Percentiles rank a stretch among this genome's conserved stretches.
Conservation (phyloP, 2,329 filamentous ascomycete genomes). For the Pestalotiopsis sp. region DNA sequence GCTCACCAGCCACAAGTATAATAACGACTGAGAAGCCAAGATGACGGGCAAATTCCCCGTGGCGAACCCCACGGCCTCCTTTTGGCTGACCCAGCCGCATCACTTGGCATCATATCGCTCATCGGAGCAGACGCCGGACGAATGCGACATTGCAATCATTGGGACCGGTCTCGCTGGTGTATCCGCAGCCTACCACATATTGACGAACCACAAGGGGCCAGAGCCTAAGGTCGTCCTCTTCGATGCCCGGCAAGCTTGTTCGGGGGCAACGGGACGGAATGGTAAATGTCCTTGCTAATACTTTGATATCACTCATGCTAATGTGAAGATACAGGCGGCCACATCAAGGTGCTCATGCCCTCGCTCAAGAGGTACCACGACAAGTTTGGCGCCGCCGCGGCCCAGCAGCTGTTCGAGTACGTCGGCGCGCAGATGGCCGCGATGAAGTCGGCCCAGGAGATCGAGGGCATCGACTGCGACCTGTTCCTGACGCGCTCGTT, state of each 20-base stretch:
- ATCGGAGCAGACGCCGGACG: not conserved
- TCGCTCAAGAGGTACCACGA: not conserved
- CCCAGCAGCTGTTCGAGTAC: not conserved
- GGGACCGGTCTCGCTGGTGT: constrained; percentile 2
- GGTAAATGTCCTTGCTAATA: not conserved
- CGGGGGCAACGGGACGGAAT: constrained; percentile 10
- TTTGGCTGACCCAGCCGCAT: constrained; percentile 7
- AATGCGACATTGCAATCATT: constrained; percentile 9
- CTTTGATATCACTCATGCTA: not conserved
- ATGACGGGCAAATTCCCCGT: constrained; percentile 6
- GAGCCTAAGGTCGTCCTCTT: constrained; percentile 1
- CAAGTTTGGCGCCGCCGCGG: not conserved
- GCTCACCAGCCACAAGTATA: not conserved
- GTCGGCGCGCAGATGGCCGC: constrained; percentile 12
- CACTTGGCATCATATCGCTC: constrained; percentile 4
- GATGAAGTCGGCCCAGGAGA: constrained; percentile 35
- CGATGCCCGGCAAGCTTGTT: constrained; percentile 11
- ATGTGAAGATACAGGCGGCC: not conserved
- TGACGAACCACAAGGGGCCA: not conserved
- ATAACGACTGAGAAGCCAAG: not conserved
- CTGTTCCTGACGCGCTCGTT: constrained; percentile 31
- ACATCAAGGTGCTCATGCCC: not conserved
- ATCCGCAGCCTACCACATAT: constrained; percentile 10
- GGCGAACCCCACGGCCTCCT: constrained; percentile 8
- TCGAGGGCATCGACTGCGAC: constrained; percentile 42